A percentile compares a stretch with the other conserved stretches of the same genome.
phyloP scores from a whole-genome alignment of 768 basidiomycete species.

The Pleurotus platypus region DNA sequence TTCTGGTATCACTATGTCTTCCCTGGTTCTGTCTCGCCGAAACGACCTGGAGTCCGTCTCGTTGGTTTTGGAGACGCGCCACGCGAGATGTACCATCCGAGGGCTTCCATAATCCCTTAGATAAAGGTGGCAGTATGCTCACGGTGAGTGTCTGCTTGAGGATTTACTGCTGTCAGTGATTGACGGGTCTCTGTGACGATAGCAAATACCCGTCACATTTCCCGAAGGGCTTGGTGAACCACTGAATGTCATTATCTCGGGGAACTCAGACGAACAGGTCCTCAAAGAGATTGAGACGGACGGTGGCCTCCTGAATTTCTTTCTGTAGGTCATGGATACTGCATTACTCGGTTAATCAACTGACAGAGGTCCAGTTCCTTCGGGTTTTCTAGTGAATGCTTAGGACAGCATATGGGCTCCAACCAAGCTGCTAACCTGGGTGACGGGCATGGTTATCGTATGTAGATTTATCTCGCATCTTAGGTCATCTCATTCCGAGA shows the following conservation, averaged over 20 bases:
- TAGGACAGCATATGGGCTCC: conserved; percentile 74
- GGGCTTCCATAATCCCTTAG: conserved; percentile 60
- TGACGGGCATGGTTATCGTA: conserved; percentile 73
- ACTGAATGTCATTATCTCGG: conserved; percentile 78
- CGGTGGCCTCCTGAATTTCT: conserved; percentile 83
- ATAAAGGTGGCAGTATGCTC: conserved; percentile 63
- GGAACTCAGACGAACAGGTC: conserved; percentile 66
- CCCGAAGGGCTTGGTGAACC: conserved; percentile 83
- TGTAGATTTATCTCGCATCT: conserved; percentile 22
- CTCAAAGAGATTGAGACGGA: conserved; percentile 53
- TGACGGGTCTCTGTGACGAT: background rate
- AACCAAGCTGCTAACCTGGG: conserved; percentile 77
- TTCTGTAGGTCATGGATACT: conserved; percentile 50
- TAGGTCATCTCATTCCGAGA: background rate
- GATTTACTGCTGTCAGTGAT: background rate
- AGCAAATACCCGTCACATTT: conserved; percentile 56
- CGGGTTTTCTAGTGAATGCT: conserved; percentile 72
- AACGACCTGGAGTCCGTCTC: conserved; percentile 8
- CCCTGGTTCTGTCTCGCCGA: conserved; percentile 14
- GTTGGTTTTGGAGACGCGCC: conserved; percentile 12
- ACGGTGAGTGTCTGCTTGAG: conserved; percentile 46
- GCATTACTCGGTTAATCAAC: background rate
- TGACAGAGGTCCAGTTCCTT: conserved; percentile 48
- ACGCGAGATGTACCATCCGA: conserved; percentile 38
- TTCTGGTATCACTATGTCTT: conserved; percentile 17